phyloP scores from a whole-genome alignment of 176 grass and related monocot species.

The Oryza coarctata region DNA sequence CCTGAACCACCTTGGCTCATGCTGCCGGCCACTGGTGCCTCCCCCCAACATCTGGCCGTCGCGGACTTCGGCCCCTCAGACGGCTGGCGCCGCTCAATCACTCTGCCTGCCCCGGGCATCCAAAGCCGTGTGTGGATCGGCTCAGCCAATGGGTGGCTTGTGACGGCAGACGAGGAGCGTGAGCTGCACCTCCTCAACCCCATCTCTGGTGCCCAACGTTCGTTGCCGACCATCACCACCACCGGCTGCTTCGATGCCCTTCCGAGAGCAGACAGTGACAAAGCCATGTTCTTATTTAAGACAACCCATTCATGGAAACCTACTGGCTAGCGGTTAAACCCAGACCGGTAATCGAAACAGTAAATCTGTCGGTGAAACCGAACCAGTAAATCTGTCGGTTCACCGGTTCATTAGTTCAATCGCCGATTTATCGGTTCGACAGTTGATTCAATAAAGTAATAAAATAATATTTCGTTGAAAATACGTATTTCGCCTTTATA shows the following conservation, averaged over 20 bases:
- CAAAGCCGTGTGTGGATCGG: not conserved
- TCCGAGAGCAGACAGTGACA: not conserved
- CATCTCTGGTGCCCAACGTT: not conserved
- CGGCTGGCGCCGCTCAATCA: not conserved
- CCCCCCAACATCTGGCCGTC: not conserved
- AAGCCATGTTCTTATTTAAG: not conserved
- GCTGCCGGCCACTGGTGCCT: not conserved
- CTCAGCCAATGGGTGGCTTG: not conserved
- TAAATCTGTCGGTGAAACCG: too few relatives aligned
- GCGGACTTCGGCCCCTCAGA: not conserved
- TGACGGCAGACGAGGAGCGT: not conserved
- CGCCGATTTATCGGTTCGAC: too few relatives aligned
- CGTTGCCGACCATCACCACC: not conserved
- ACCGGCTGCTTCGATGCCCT: not conserved
- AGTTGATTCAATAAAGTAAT: too few relatives aligned
- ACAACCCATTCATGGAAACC: not conserved
- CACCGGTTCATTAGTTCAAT: too few relatives aligned
- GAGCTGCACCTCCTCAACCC: constrained; percentile 10
- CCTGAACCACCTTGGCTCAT: not conserved
- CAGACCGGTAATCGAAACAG: too few relatives aligned
- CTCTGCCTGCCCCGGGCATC: not conserved
- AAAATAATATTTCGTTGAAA: too few relatives aligned
- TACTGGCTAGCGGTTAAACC: too few relatives aligned
- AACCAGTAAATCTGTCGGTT: too few relatives aligned
- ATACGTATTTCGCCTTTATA: too few relatives aligned